phyloP scores from a whole-genome alignment of 108 stramenopile species.

The Nitzschia putrida region DNA sequence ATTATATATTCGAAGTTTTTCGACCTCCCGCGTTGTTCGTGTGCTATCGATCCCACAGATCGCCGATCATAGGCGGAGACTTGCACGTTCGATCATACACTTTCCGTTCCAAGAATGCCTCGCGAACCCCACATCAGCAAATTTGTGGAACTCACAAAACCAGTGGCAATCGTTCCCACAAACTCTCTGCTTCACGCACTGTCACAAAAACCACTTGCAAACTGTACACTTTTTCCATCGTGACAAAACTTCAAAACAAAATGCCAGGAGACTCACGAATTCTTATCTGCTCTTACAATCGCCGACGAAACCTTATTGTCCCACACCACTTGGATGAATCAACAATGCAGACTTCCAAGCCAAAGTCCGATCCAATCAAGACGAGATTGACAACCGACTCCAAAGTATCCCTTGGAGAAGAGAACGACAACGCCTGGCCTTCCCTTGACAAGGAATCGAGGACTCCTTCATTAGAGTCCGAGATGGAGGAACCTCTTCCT shows the following conservation, averaged over 20 bases:
- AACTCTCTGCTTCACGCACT: slow-evolving; percentile 1
- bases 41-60: slow-evolving; percentile 13
- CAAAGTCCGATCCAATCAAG: slow-evolving; percentile 2
- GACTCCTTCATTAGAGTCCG: slow-evolving; percentile 10
- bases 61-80: slow-evolving; percentile 15
- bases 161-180: slow-evolving; percentile 10
- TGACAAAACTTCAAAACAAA: slow-evolving; percentile 6
- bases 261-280: slow-evolving; percentile 30
- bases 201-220: slow-evolving; percentile 14
- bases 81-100: not conserved
- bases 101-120: slow-evolving; percentile 31
- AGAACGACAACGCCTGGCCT: slow-evolving; percentile 1
- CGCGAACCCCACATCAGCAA: not conserved
- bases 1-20: slow-evolving; percentile 1
- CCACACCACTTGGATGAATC: slow-evolving; percentile 11
- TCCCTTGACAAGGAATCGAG: slow-evolving; percentile 9
- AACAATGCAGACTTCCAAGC: slow-evolving; percentile 16
- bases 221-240: slow-evolving; percentile 2
- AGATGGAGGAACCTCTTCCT: not conserved
- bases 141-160: slow-evolving; percentile 19
- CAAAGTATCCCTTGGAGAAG: not conserved
- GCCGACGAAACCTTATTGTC: slow-evolving; percentile 23
- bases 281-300: slow-evolving; percentile 35
- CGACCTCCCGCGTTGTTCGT: slow-evolving; percentile 8
- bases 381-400: not conserved